A percentile compares a stretch with the other conserved stretches of the same genome.
These are phyloP conservation scores for Magnaporthales sp. DNA, from an alignment of 2,329 filamentous ascomycete species.

Conservation along the genomic window DNA sequence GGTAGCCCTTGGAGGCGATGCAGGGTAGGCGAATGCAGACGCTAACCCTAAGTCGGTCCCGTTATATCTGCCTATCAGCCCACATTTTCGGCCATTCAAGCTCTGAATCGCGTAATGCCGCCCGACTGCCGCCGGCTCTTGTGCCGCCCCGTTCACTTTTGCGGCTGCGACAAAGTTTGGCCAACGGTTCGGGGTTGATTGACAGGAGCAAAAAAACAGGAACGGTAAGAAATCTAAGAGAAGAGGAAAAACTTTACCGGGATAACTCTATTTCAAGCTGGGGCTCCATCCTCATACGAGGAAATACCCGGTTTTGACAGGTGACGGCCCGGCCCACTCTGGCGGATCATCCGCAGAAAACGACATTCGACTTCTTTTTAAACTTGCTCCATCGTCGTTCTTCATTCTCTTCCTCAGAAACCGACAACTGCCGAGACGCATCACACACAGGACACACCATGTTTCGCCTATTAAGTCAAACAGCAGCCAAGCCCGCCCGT, in stretches of 20 bases:
- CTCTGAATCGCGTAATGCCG: slow-evolving; percentile 4
- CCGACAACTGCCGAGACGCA: neutral
- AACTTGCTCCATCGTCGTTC: neutral
- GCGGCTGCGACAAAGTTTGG: neutral
- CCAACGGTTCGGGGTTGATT: neutral
- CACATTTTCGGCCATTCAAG: neutral
- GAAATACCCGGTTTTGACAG: neutral
- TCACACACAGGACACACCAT: neutral
- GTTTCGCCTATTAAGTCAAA: neutral
- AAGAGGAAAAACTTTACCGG: neutral
- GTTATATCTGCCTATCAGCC: no score
- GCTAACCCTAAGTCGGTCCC: neutral
- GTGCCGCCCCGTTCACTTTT: slow-evolving; percentile 10
- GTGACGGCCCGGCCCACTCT: neutral
- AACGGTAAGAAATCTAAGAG: neutral
- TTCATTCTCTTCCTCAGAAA: neutral
- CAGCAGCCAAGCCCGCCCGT: neutral
- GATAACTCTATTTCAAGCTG: neutral
- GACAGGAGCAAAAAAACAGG: neutral
- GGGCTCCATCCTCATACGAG: neutral
- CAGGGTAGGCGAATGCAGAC: neutral
- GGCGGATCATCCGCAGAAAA: neutral
- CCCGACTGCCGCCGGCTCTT: slow-evolving; percentile 3
- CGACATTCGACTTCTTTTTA: neutral
- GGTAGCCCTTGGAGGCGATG: neutral